A percentile compares a stretch with the other conserved stretches of the same genome.
Evolutionary conservation across 2,329 filamentous ascomycete genomes (phyloP).

Genomic region (Fusarium secorum): DNA sequence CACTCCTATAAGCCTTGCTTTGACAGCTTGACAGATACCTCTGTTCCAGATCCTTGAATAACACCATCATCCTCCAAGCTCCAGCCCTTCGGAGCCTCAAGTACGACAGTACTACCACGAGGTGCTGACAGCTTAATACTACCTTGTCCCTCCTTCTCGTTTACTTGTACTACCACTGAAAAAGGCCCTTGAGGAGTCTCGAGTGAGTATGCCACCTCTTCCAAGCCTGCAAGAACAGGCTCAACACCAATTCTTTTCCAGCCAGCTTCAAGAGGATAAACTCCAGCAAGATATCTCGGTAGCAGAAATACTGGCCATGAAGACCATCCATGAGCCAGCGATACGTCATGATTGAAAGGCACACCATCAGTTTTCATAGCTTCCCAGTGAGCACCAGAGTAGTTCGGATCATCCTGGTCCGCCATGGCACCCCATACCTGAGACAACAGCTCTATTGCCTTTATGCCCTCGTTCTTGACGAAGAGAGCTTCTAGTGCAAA

Average conservation of each 20-base stretch:
- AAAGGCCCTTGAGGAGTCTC: neutral
- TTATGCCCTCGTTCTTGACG: neutral
- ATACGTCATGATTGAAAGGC: neutral
- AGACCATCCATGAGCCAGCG: neutral
- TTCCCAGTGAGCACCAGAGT: slow-evolving; percentile 4
- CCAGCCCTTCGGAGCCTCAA: neutral
- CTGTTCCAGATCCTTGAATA: neutral
- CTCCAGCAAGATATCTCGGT: neutral
- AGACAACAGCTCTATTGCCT: neutral
- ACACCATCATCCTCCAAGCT: accelerated
- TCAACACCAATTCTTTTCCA: neutral
- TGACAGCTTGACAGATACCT: neutral
- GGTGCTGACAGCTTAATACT: neutral
- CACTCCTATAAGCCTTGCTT: accelerated
- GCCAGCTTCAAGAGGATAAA: neutral
- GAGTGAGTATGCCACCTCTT: neutral
- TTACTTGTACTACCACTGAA: accelerated
- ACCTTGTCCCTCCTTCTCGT: accelerated
- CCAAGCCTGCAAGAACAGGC: neutral
- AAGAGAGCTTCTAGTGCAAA: neutral
- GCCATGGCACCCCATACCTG: neutral
- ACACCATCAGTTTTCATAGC: neutral
- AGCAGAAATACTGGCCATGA: neutral
- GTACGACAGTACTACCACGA: neutral
- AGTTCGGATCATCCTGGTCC: neutral